Conservation (phyloP, 257 asterid species). For the Verbena officinalis region DNA sequence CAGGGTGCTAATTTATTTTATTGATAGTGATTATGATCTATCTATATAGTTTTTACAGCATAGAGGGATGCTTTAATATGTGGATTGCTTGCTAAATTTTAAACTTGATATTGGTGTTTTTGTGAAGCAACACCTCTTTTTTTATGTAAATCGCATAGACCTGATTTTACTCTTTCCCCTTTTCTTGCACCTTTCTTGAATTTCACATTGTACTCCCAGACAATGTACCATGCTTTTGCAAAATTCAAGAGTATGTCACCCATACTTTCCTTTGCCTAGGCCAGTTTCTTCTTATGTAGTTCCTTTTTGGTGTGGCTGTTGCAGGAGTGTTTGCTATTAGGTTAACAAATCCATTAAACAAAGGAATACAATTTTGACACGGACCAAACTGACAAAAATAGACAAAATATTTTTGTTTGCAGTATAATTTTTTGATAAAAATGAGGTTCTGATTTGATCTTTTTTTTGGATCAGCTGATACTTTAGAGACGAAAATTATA, state of each 20-base stretch:
- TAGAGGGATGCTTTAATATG: background rate
- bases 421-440: background rate
- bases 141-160: background rate
- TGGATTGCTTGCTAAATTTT: background rate
- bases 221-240: background rate
- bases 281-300: background rate
- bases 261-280: background rate
- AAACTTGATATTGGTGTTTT: background rate
- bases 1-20: background rate
- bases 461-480: background rate
- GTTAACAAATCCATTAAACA: background rate
- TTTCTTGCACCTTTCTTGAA: no score
- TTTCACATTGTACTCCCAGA: background rate
- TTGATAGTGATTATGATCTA: background rate
- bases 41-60: no score
- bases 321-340: background rate
- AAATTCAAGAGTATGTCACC: background rate
- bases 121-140: slow-evolving; percentile 9
- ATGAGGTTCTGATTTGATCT: background rate
- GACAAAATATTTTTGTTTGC: background rate
- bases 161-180: background rate
- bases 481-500: background rate
- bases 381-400: background rate
- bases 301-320: background rate
- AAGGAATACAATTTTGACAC: background rate